Conservation (phyloP, 164 flowering plant genomes). For the Kingdonia uniflora region DNA sequence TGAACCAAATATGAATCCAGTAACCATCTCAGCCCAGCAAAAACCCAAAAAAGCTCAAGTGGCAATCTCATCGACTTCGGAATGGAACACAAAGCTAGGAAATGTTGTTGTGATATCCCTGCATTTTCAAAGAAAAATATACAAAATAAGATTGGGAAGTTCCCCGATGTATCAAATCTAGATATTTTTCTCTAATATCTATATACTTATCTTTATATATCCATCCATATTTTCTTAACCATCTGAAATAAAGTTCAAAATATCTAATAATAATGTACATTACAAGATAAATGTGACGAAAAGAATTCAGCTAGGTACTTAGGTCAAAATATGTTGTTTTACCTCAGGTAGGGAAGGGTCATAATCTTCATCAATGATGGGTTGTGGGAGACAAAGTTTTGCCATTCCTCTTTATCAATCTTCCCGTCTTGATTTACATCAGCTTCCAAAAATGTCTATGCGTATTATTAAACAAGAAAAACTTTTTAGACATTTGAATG, state of each 20-base stretch:
- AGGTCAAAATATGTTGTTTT: background rate
- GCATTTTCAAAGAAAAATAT: constrained; percentile 15
- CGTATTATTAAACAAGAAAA: background rate
- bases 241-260: too few relatives aligned
- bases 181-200: too few relatives aligned
- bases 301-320: background rate
- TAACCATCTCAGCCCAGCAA: too few relatives aligned
- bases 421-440: constrained; percentile 76
- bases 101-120: constrained; percentile 96
- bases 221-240: too few relatives aligned
- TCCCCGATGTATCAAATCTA: too few relatives aligned
- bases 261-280: too few relatives aligned
- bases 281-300: background rate
- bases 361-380: constrained; percentile 72
- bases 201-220: too few relatives aligned
- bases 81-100: constrained; percentile 83
- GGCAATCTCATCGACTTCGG: constrained; percentile 83
- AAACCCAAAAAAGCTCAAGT: constrained; percentile 26
- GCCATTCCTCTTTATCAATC: constrained; percentile 84
- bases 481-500: background rate
- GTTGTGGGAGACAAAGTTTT: constrained; percentile 56
- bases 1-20: too few relatives aligned
- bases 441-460: constrained; percentile 78
- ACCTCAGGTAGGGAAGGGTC: constrained; percentile 78
- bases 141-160: background rate